Base-by-base conservation (phyloP, 495 filamentous ascomycete species). In the Penicillium dipodomyicola region DNA sequence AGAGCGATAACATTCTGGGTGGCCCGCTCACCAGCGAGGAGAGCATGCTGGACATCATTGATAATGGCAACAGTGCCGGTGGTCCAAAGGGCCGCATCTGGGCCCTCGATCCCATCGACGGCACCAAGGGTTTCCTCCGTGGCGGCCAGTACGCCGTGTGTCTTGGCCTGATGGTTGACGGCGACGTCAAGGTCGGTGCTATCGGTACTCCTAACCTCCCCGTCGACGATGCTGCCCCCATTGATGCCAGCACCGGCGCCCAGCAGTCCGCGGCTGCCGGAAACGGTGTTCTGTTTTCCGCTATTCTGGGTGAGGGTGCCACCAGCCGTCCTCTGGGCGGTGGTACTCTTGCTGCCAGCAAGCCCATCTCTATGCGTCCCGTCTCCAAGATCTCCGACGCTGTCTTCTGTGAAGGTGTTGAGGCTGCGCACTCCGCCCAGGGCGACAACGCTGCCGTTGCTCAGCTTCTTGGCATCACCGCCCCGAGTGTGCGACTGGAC, bases 91-190 rank as follows among this genome's bases (percentile, higher is more conserved):
- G 94, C 25, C 81, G 94, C 57, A 91, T 97, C 72, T 99, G 94
- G 94, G 90, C 94, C 19, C 80, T 99, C 46, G 94, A 99, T 73
- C 94, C 94, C 37, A 96, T 99, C 56, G 94, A 99, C 71, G 94
- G 94, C 44, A 99, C 94, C 53, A 94, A 95, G 72, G 94, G 94
- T 25, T 99, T 99, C 75, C 78, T 99, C 49, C 82, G 94, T 47
- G 95, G 95, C n/a, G 94, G 91, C 17, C 94, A 99, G 74, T 99
- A 99, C 68, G 94, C 94, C 22, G 90, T 99, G 29, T 96, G 92
- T 70, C 81, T 99, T 1, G 94, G 82, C 32, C 74, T 99, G 64
- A 88, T 99, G 64, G 89, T 91, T 29, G 91, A 97, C 60, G 94
- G 93, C n/a, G 86, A 95, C 47, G 91, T 96, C 58, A 92, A 93